phyloP scores from a whole-genome alignment of 768 basidiomycete species.

The Suillus clintonianus region DNA sequence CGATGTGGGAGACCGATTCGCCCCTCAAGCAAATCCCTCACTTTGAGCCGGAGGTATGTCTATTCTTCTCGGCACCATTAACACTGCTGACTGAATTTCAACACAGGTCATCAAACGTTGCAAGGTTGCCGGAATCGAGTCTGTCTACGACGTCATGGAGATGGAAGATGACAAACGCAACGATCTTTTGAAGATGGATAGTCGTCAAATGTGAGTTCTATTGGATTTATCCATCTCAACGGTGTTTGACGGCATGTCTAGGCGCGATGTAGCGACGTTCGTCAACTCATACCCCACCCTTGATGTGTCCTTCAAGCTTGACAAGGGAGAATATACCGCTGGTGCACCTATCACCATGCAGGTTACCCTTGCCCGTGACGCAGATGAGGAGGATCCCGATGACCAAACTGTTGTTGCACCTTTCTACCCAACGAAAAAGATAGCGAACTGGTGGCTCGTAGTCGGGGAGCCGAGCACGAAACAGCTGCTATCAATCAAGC shows the following conservation, averaged over 20 bases:
- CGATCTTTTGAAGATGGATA: slow-evolving; percentile 79
- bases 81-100: not conserved
- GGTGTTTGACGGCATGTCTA: slow-evolving; percentile 30
- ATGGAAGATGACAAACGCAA: slow-evolving; percentile 92
- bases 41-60: slow-evolving; percentile 82
- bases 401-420: slow-evolving; percentile 91
- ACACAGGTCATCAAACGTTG: slow-evolving; percentile 79
- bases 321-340: slow-evolving; percentile 83
- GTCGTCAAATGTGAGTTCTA: slow-evolving; percentile 75
- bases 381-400: slow-evolving; percentile 71
- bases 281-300: slow-evolving; percentile 98
- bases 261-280: slow-evolving; percentile 92
- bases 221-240: not conserved
- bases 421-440: slow-evolving; percentile 87
- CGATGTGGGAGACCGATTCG: slow-evolving; percentile 96
- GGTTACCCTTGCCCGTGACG: slow-evolving; percentile 79
- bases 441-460: slow-evolving; percentile 97
- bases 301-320: slow-evolving; percentile 87
- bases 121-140: slow-evolving; percentile 77
- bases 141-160: slow-evolving; percentile 98
- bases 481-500: slow-evolving; percentile 81
- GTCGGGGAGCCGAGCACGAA: slow-evolving; percentile 82
- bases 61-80: not conserved
- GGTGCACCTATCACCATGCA: slow-evolving; percentile 81
- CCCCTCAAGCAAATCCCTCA: slow-evolving; percentile 96